Conservation (phyloP, 176 grass and related monocot genomes). For the Sorghum bicolor region Sorghum_bicolor_NCBIv3 NC_012871.2:74375001-74375500, state of each 20-base stretch:
- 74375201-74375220: not conserved
- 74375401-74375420: not conserved
- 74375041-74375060: not conserved
- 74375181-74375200: not conserved
- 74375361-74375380: slow-evolving; percentile 63
- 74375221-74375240: not conserved
- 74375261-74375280: slow-evolving; percentile 77
- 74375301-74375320: slow-evolving; percentile 76
- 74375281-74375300: slow-evolving; percentile 88
- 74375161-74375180: not conserved
- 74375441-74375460: slow-evolving; percentile 61
- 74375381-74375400: slow-evolving; percentile 16
- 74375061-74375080: not conserved
- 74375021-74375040: slow-evolving; percentile 23
- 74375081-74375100: slow-evolving; percentile 16
- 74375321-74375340: slow-evolving; percentile 84
- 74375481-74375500: slow-evolving; percentile 85
- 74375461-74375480: slow-evolving; percentile 81
- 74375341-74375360: slow-evolving; percentile 75
- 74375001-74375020: slow-evolving; percentile 77
- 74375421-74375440: not conserved
- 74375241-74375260: slow-evolving; percentile 9
- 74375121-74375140: not conserved
- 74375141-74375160: not conserved
- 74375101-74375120: not conserved